Conservation (phyloP, 371 early-diverging fungal species). For the Mortierella sp. region DNA sequence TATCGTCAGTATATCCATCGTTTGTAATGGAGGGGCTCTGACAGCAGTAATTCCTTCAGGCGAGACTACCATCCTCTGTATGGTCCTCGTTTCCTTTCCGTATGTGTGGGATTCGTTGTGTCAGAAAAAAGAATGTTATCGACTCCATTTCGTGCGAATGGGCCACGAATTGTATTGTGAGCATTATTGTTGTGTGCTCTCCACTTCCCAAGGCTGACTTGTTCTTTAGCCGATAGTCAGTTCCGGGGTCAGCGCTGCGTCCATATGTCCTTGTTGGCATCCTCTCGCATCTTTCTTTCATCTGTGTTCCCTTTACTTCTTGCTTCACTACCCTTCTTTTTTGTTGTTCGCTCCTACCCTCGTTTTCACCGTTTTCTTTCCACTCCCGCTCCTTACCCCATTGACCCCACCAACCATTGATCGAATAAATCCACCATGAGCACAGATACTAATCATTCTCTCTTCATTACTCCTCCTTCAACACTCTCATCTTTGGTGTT, state of each 20-base stretch:
- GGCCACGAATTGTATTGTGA: neutral
- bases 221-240: neutral
- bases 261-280: neutral
- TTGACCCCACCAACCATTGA: neutral
- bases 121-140: neutral
- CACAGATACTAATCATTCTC: conserved; percentile 18
- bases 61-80: neutral
- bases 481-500: neutral
- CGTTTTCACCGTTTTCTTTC: neutral
- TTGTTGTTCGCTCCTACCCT: neutral
- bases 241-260: neutral
- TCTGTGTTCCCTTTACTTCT: neutral
- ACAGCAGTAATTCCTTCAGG: neutral
- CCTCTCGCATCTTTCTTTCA: neutral
- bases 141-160: neutral
- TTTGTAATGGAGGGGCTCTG: neutral
- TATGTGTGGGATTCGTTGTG: neutral
- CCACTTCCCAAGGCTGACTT: neutral
- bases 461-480: conserved; percentile 2
- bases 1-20: neutral
- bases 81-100: neutral
- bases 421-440: neutral
- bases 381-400: neutral
- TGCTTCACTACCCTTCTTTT: neutral
- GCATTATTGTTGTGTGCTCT: neutral